These are phyloP conservation scores for Metschnikowia lochheadii DNA, from an alignment of 805 yeast genomes.

Conservation along the genomic window DNA sequence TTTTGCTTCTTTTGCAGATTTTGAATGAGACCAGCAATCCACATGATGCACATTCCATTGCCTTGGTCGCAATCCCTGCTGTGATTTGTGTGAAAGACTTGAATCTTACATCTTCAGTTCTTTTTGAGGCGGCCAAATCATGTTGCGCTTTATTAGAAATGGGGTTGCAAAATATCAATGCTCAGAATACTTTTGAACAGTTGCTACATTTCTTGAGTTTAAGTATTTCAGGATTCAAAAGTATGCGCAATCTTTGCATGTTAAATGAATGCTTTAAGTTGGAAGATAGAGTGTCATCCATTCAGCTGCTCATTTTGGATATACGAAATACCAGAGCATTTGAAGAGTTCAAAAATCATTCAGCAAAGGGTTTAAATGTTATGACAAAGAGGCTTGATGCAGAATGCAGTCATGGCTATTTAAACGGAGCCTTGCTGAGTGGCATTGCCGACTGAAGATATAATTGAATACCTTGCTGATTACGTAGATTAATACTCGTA, in stretches of 20 bases:
- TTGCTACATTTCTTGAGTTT: slow-evolving; percentile 37
- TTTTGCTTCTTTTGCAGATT: slow-evolving; percentile 43
- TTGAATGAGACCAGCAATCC: slow-evolving; percentile 38
- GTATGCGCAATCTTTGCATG: slow-evolving; percentile 34
- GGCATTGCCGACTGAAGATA: neutral
- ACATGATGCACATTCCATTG: slow-evolving; percentile 42
- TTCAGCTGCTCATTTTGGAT: slow-evolving; percentile 5
- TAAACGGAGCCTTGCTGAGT: neutral
- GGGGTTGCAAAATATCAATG: slow-evolving; percentile 1
- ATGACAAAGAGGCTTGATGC: slow-evolving; percentile 10
- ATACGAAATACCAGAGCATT: slow-evolving; percentile 8
- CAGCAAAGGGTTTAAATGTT: slow-evolving; percentile 12
- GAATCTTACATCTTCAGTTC: slow-evolving; percentile 34
- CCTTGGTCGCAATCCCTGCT: slow-evolving; percentile 42
- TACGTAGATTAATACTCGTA: neutral
- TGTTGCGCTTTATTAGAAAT: slow-evolving; percentile 18
- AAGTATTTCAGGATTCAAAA: slow-evolving; percentile 44
- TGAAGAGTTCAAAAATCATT: slow-evolving; percentile 12
- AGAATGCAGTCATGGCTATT: slow-evolving; percentile 11
- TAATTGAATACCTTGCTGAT: neutral
- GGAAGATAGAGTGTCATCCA: slow-evolving; percentile 22
- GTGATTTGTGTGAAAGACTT: slow-evolving; percentile 38
- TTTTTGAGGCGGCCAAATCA: slow-evolving; percentile 28
- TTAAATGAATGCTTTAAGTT: slow-evolving; percentile 37
- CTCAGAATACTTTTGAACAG: slow-evolving; percentile 22